A percentile compares a stretch with the other conserved stretches of the same genome.
Evolutionary conservation across 345 rosid genomes (phyloP).

Genomic region (Pistacia vera): DNA sequence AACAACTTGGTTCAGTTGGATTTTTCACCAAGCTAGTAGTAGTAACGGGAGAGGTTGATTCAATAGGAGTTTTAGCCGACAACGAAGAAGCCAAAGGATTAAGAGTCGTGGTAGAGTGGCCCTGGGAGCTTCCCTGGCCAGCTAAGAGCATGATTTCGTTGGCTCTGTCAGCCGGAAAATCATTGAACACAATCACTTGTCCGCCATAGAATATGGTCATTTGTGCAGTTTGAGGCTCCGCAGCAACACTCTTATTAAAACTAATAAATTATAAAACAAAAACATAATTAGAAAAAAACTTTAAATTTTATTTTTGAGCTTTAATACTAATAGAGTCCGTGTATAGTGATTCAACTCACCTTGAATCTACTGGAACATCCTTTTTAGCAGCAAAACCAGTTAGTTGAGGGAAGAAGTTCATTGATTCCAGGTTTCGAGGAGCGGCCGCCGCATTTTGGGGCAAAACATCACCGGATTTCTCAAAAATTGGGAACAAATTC

Average conservation of each 20-base stretch:
- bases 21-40: conserved; percentile 10
- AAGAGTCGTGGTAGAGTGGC: conserved; percentile 19
- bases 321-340: neutral
- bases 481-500: conserved; percentile 59
- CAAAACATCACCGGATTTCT: conserved; percentile 19
- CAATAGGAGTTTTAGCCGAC: conserved; percentile 16
- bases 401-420: conserved; percentile 64
- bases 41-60: neutral
- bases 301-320: neutral
- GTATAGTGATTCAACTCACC: conserved; percentile 32
- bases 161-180: conserved; percentile 79
- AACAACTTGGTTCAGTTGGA: conserved; percentile 28
- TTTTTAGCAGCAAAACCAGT: conserved; percentile 46
- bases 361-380: conserved; percentile 33
- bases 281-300: conserved; percentile 10
- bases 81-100: too few species aligned
- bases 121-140: conserved; percentile 44
- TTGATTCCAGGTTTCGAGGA: conserved; percentile 38
- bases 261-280: conserved; percentile 24
- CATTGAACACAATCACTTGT: conserved; percentile 71
- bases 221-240: conserved; percentile 50
- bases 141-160: conserved; percentile 75
- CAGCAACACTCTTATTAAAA: conserved; percentile 23
- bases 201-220: conserved; percentile 91
- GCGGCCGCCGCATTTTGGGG: conserved; percentile 8